A percentile compares a stretch with the other conserved stretches of the same genome.
Conservation (phyloP, 2,329 filamentous ascomycete species). For the Leptographium flavum region DNA sequence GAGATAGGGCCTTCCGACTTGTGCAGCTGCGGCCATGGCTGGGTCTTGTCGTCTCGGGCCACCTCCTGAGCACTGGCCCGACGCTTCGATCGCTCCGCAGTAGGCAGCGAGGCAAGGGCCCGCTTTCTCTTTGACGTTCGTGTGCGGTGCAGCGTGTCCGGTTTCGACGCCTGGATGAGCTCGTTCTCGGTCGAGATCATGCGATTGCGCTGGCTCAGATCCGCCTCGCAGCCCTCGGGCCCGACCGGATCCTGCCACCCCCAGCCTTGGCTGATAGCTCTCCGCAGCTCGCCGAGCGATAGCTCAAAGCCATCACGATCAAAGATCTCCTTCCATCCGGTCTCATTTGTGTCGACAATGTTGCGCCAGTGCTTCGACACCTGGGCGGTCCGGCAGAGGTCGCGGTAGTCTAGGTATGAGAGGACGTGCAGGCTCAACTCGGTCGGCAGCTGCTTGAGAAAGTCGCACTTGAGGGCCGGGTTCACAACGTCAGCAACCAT, state of each 20-base stretch:
- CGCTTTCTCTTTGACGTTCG: slow-evolving; percentile 44
- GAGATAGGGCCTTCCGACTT: slow-evolving; percentile 73
- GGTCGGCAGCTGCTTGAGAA: slow-evolving; percentile 66
- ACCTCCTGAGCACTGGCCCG: slow-evolving; percentile 34
- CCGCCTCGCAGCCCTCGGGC: slow-evolving; percentile 60
- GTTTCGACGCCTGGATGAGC: slow-evolving; percentile 27
- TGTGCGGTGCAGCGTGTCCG: slow-evolving; percentile 23
- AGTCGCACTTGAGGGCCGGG: slow-evolving; percentile 88
- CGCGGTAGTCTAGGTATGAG: slow-evolving; percentile 70
- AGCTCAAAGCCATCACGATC: slow-evolving; percentile 71
- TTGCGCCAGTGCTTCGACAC: slow-evolving; percentile 91
- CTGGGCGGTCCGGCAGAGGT: slow-evolving; percentile 79
- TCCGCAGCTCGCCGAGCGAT: slow-evolving; percentile 67
- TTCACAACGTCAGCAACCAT: slow-evolving; percentile 85
- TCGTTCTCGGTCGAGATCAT: slow-evolving; percentile 40
- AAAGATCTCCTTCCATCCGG: slow-evolving; percentile 86
- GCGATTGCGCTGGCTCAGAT: slow-evolving; percentile 50
- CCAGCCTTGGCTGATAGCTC: slow-evolving; percentile 84
- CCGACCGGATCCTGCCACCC: slow-evolving; percentile 87
- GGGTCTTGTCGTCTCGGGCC: slow-evolving; percentile 26
- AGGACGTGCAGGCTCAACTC: slow-evolving; percentile 83
- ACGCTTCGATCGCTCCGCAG: slow-evolving; percentile 38
- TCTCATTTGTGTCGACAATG: slow-evolving; percentile 84
- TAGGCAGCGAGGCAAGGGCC: slow-evolving; percentile 27
- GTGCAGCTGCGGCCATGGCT: slow-evolving; percentile 29